Evolutionary conservation across 768 basidiomycete genomes (phyloP).

Genomic region (Termitomyces sp.): DNA sequence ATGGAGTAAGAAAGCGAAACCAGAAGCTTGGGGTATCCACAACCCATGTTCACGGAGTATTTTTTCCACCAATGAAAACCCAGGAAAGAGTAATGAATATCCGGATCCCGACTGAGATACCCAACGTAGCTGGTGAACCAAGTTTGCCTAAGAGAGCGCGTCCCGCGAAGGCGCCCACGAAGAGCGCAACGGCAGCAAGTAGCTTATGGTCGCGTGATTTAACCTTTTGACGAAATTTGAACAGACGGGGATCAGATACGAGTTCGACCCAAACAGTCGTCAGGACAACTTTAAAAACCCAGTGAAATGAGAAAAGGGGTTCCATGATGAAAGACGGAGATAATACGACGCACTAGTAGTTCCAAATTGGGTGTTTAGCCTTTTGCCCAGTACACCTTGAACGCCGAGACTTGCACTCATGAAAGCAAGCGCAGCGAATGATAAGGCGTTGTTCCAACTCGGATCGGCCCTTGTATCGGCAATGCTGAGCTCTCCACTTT

Average conservation of each 20-base stretch:
- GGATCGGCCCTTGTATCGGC: slow-evolving; percentile 54
- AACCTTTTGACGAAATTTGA: slow-evolving; percentile 48
- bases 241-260: slow-evolving; percentile 40
- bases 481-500: slow-evolving; percentile 54
- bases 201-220: slow-evolving; percentile 19
- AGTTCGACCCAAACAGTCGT: slow-evolving; percentile 93
- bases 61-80: slow-evolving; percentile 54
- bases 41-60: neutral
- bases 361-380: slow-evolving; percentile 74
- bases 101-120: slow-evolving; percentile 59
- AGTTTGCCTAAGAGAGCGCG: slow-evolving; percentile 57
- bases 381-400: slow-evolving; percentile 86
- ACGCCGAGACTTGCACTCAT: slow-evolving; percentile 81
- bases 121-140: slow-evolving; percentile 62
- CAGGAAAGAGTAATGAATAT: slow-evolving; percentile 58
- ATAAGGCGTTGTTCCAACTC: slow-evolving; percentile 61
- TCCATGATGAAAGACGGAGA: neutral
- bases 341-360: slow-evolving; percentile 56
- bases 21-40: neutral
- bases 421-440: slow-evolving; percentile 72
- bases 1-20: neutral
- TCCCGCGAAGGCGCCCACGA: slow-evolving; percentile 69
- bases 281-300: slow-evolving; percentile 59
- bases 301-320: neutral
- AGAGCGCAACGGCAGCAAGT: slow-evolving; percentile 42